Evolutionary conservation across 139 green algal species (phyloP).

Genomic region (Tetraselmis chui): DNA sequence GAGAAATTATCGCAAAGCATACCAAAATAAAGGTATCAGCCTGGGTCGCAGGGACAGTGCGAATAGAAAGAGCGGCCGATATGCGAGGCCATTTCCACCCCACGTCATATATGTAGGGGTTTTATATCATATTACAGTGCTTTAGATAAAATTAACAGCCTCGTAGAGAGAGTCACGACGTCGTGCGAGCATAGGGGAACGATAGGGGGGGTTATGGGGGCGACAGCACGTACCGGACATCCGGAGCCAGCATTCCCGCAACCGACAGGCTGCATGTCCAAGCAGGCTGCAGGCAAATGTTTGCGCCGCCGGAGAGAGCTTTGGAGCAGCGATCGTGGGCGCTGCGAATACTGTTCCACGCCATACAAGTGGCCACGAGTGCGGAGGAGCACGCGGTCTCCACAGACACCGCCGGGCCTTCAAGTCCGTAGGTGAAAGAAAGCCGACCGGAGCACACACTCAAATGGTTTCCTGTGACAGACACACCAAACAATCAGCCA

Average conservation of each 20-base stretch:
- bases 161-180: too few species aligned
- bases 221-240: neutral
- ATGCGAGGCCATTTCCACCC: too few species aligned
- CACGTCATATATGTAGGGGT: too few species aligned
- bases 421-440: constrained; percentile 67
- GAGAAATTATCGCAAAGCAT: too few species aligned
- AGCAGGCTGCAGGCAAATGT: neutral
- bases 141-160: too few species aligned
- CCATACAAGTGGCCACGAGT: constrained; percentile 52
- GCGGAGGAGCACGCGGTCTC: constrained; percentile 77
- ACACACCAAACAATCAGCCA: too few species aligned
- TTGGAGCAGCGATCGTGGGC: neutral
- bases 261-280: neutral
- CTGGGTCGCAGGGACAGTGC: too few species aligned
- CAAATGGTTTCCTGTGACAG: constrained; percentile 22
- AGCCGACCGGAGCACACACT: constrained; percentile 66
- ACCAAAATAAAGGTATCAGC: too few species aligned
- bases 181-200: too few species aligned
- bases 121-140: too few species aligned
- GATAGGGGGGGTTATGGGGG: too few species aligned
- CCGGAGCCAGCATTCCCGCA: neutral
- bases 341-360: neutral
- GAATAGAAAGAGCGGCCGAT: too few species aligned
- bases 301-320: neutral
- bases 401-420: constrained; percentile 59